Base-by-base conservation (phyloP, 305 asterid species). In the Solanum hybrid region DNA sequence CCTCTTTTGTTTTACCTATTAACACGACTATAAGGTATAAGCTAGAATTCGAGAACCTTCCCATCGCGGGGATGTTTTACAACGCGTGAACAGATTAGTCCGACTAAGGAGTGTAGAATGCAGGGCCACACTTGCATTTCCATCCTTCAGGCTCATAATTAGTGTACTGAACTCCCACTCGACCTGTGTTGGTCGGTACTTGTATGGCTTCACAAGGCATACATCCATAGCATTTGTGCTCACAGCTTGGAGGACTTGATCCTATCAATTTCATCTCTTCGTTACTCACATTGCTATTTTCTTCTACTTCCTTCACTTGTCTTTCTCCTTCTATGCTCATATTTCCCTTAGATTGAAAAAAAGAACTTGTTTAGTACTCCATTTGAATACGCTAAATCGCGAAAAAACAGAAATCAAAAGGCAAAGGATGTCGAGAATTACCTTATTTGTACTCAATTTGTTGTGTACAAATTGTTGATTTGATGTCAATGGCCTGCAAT, bases 111-210 rank as follows among this genome's bases (percentile, higher is more conserved):
- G 89, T 88, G 79, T 94, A 97, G 84, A 97, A 91, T 16, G 94
- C 88, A 5, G 94, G 94, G 6, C 99, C 99, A 91, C 99, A 97
- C 91, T 97, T 97, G 96, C 99, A 97, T 91, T 94, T 96, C 99
- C 99, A 96, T 7, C 96, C 98, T 92, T 97, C 99, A 1, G 98
- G 98, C 80, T 95, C 95, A 89, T 97, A 97, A 42, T 97, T 96
- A 7, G 99, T 93, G 93, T 96, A 97, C 89, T 94, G 97, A 27
- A 95, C 90, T 27, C 95, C 94, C 6, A 94, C 89, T n/a, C 84
- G 85, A 60, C 88, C 90, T 17, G 85, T 91, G 16, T 92, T 93
- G 2, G 98, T 94, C n/a, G 99, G 99, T 88, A 97, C 99, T 86
- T 96, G 97, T 89, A 95, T 94, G 87, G 99, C 94, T 85, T 94